Base-by-base conservation (phyloP, 2,329 filamentous ascomycete genomes). In the Epichloe coenophiala region DNA sequence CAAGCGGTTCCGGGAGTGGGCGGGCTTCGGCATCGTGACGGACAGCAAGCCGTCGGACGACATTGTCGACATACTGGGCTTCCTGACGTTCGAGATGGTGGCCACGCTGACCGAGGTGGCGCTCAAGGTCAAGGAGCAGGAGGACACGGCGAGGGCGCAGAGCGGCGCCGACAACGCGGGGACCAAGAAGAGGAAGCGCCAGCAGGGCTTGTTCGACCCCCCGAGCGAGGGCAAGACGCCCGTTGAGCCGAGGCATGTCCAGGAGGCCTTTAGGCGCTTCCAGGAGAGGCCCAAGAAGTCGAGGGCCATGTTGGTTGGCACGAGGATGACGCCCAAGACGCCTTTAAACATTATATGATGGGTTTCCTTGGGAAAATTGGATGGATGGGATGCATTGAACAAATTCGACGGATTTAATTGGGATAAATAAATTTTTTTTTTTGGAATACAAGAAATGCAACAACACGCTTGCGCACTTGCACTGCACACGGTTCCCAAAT, bases 1-100 rank as follows among this genome's bases (percentile, higher is more conserved):
- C 66, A 98, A 97, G 71, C 81, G 93, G 2, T 98, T 98, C 68
- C 80, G 90, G 53, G 93, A 98, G 67, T 98, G 93, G 93, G 93
- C 93, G 2, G 93, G 93, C 3, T 97, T 98, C 63, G 90, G 90
- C 33, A 81, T 94, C 43, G 89, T 98, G 38, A 97, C 93, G 1
- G 93, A 98, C 67, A 88, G 84, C 56, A 97, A 97, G 70, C 93
- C 93, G 0, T 95, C 91, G 52, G 93, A 98, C 64, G 93, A 98
- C 57, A 96, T 98, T 55, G 90, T 98, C 59, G 93, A 98, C 64
- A 97, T 98, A 55, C 78, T 98, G 7, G 93, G 93, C 17, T 98
- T 98, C 70, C 68, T 98, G 60, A 98, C 93, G 0, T 98, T 97
- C 59, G 93, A 98, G 67, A 97, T 98, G 69, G 93, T 98, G 19